A percentile compares a stretch with the other conserved stretches of the same genome.
Conservation (phyloP, 2,329 filamentous ascomycete species). For the Scedosporium minutisporum region DNA sequence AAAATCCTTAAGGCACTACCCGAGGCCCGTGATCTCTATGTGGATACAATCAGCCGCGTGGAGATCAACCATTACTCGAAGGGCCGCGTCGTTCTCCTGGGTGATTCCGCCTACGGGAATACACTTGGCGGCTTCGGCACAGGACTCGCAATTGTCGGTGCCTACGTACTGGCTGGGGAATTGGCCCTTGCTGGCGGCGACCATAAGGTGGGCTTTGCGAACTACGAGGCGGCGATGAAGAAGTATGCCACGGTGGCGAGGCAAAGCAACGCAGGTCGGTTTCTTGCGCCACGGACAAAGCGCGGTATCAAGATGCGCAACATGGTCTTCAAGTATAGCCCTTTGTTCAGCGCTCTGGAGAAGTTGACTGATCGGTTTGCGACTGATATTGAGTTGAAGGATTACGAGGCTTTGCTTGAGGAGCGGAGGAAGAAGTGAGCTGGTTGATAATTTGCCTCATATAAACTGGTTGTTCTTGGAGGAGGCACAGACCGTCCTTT, state of each 20-base stretch:
- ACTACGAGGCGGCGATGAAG: background rate
- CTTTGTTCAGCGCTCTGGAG: background rate
- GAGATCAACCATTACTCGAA: background rate
- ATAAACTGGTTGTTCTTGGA: background rate
- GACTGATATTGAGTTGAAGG: background rate
- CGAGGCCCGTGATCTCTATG: background rate
- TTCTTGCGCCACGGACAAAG: background rate
- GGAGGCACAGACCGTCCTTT: no score
- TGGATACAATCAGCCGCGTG: background rate
- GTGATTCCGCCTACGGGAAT: background rate
- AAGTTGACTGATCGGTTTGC: background rate
- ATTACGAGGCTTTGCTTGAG: constrained; percentile 3
- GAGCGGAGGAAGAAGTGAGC: constrained; percentile 1
- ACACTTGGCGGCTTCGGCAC: background rate
- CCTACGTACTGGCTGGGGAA: background rate
- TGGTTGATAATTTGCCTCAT: background rate
- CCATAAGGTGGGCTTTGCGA: background rate
- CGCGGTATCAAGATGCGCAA: background rate
- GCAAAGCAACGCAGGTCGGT: background rate
- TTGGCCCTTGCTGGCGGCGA: background rate
- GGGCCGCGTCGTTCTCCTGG: background rate
- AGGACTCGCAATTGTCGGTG: background rate
- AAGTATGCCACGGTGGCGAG: background rate
- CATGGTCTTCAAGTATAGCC: background rate
- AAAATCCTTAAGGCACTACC: background rate